These are phyloP conservation scores for Testicularia cyperi DNA, from an alignment of 1,284 basidiomycete genomes.

Conservation along the genomic window DNA sequence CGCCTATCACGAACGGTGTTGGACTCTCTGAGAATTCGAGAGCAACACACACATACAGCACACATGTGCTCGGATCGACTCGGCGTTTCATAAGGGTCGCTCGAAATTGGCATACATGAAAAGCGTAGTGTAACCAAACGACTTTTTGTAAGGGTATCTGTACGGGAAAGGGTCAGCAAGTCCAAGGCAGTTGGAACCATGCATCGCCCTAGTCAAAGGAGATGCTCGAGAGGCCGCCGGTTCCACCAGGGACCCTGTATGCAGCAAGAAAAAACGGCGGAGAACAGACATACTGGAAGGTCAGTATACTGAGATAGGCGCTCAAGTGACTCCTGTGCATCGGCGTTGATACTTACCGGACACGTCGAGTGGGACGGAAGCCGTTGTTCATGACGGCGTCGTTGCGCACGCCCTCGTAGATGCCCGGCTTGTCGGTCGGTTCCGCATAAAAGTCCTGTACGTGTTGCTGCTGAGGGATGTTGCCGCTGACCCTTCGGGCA, in stretches of 20 bases:
- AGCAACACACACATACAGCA: no score
- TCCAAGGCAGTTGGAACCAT: no score
- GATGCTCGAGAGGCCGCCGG: constrained; percentile 46
- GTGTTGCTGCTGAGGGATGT: constrained; percentile 19
- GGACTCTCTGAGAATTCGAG: no score
- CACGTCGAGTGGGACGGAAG: constrained; percentile 44
- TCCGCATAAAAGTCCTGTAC: constrained; percentile 7
- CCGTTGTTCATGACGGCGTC: constrained; percentile 42
- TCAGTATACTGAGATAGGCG: neutral
- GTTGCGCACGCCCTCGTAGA: constrained; percentile 34
- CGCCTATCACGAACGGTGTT: no score
- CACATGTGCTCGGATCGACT: no score
- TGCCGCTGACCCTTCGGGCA: constrained; percentile 20
- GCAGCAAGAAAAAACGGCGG: neutral
- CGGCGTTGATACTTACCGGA: constrained; percentile 40
- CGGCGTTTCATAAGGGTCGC: no score
- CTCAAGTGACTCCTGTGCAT: no score
- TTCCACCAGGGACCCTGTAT: constrained; percentile 36
- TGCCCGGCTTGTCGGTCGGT: constrained; percentile 9
- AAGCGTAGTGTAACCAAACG: no score
- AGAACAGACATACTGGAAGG: neutral
- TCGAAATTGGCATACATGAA: no score
- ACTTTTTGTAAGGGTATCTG: no score
- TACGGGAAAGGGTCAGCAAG: no score
- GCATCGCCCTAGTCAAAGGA: constrained; percentile 33